phyloP scores from a whole-genome alignment of 768 basidiomycete species.

The Rhodotorula babjevae region DNA sequence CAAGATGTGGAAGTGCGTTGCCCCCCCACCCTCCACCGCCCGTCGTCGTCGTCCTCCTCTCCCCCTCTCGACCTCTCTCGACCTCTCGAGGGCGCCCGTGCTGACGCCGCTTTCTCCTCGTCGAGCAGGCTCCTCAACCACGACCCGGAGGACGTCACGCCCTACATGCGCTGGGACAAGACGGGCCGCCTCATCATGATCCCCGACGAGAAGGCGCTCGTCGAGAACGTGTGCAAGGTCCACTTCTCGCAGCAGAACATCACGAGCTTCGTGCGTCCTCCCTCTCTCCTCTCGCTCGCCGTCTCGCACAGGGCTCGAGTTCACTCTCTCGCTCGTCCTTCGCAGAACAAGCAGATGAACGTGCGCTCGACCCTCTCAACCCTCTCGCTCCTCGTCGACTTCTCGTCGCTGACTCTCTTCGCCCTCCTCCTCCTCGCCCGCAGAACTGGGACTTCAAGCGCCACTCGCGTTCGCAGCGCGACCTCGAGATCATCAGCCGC shows the following conservation, averaged over 20 bases:
- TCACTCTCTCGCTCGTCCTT: not conserved
- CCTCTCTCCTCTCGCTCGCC: too few species aligned
- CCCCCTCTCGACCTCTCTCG: not conserved
- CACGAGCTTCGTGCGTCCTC: constrained; percentile 24
- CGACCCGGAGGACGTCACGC: constrained; percentile 14
- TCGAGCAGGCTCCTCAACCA: constrained; percentile 16
- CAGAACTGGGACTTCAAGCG: constrained; percentile 38
- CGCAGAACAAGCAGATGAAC: constrained; percentile 38
- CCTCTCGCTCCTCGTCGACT: too few species aligned
- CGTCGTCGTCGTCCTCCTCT: too few species aligned
- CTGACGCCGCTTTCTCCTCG: not conserved
- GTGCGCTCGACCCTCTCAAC: not conserved
- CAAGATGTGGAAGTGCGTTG: constrained; percentile 35
- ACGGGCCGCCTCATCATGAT: constrained; percentile 28
- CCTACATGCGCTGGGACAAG: constrained; percentile 23
- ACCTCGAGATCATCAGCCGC: constrained; percentile 14
- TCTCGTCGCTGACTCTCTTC: not conserved
- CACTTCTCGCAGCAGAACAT: constrained; percentile 29
- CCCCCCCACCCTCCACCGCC: not conserved
- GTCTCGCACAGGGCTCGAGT: not conserved
- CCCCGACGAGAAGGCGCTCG: constrained; percentile 24
- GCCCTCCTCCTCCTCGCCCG: not conserved
- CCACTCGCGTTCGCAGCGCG: constrained; percentile 30
- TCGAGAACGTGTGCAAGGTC: constrained; percentile 33
- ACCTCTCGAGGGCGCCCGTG: not conserved